phyloP scores from a whole-genome alignment of 768 basidiomycete species.

The Coprinellus micaceus region DNA sequence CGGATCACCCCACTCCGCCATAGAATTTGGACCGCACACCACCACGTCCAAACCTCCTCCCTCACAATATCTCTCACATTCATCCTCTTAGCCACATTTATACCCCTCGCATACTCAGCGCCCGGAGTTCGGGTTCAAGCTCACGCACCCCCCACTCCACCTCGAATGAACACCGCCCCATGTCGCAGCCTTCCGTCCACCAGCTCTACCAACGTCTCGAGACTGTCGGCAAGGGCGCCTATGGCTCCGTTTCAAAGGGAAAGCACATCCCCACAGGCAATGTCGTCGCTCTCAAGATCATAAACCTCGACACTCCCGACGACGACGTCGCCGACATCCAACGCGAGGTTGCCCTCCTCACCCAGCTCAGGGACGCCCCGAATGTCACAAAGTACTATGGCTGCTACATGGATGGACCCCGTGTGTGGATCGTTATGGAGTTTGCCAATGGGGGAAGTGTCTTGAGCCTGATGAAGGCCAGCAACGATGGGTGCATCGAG shows the following conservation, averaged over 20 bases:
- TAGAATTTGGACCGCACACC: too few relatives aligned
- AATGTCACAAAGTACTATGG: constrained; percentile 95
- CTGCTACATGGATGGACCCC: constrained; percentile 91
- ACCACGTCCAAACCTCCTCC: too few relatives aligned
- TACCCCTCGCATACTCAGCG: too few relatives aligned
- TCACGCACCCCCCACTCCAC: too few relatives aligned
- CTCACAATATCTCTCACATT: too few relatives aligned
- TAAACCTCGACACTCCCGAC: constrained; percentile 94
- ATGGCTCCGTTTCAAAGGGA: constrained; percentile 94
- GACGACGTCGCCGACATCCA: constrained; percentile 97
- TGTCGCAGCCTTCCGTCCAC: constrained; percentile 62
- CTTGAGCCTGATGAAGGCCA: constrained; percentile 87
- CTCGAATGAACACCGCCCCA: too few relatives aligned
- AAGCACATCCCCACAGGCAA: constrained; percentile 80
- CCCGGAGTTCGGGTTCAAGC: too few relatives aligned
- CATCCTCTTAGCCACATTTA: too few relatives aligned
- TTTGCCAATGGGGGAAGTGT: constrained; percentile 94
- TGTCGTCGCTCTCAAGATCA: constrained; percentile 95
- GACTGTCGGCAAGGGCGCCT: constrained; percentile 93
- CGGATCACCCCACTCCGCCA: too few relatives aligned
- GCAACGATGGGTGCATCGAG: constrained; percentile 70
- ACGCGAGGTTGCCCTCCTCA: constrained; percentile 88
- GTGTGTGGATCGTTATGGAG: constrained; percentile 99
- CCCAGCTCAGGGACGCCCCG: constrained; percentile 83
- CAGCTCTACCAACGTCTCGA: constrained; percentile 83